phyloP scores from a whole-genome alignment of 73 alveolate genomes.

The Effrenium voratum region DNA sequence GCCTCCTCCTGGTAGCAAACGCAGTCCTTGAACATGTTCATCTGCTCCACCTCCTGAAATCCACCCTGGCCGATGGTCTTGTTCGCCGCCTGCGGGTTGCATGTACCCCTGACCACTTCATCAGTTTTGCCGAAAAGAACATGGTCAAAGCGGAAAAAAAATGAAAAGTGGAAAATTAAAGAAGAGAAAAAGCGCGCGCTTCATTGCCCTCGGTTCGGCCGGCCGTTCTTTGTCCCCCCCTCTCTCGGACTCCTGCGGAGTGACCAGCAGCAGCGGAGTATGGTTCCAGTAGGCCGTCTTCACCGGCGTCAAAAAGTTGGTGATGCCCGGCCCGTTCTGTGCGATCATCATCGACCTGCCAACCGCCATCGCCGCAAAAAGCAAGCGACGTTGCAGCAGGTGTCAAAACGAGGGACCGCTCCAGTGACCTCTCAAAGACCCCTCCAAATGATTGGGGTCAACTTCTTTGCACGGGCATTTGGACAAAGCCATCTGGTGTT shows the following conservation, averaged over 20 bases:
- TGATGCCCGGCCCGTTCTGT: conserved; percentile 78
- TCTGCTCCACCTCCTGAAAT: conserved; percentile 80
- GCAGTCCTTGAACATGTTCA: conserved; percentile 75
- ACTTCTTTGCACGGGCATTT: too few species aligned
- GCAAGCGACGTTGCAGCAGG: too few species aligned
- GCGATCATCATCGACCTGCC: conserved; percentile 78
- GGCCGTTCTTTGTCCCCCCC: neutral
- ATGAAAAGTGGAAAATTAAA: neutral
- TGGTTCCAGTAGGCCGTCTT: conserved; percentile 83
- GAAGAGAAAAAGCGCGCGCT: neutral
- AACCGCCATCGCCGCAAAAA: too few species aligned
- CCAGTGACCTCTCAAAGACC: too few species aligned
- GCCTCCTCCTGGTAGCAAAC: conserved; percentile 83
- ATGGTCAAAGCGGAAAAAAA: too few species aligned
- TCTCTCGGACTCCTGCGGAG: neutral
- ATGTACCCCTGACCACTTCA: neutral
- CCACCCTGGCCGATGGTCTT: conserved; percentile 86
- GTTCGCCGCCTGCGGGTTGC: conserved; percentile 39
- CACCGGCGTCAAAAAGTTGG: conserved; percentile 86
- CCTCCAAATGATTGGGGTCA: too few species aligned
- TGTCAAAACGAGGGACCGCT: too few species aligned
- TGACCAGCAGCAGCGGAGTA: conserved; percentile 55
- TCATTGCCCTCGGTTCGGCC: neutral
- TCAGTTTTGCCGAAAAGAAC: neutral
- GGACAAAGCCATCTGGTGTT: too few species aligned